Evolutionary conservation across 371 early-diverging fungal genomes (phyloP), one percentile per base, ranked within the genome.

Genomic region (Syncephalastrum racemosum): DNA sequence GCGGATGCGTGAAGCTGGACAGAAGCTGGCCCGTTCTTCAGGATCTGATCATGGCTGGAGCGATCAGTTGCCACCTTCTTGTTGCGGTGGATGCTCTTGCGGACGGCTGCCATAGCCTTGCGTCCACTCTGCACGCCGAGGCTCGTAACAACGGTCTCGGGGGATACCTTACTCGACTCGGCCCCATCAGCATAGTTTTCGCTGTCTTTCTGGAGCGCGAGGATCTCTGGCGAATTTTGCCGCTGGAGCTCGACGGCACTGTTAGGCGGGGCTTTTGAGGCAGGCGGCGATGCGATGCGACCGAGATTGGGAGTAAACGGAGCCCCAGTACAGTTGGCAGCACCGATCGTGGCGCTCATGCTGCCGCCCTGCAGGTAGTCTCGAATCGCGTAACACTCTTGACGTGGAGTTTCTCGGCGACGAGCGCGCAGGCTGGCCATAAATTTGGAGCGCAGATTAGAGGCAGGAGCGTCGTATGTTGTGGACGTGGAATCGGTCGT

Each of bases 81-180:
- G 25, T 24, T 19, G 42, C 49, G 14, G 16, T n/a, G 6, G 16
- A 20, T 4, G 18, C 51, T 13, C 18, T 15, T 14, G 39, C 43
- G 15, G 45, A 31, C 23, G 50, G 59, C 51, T 31, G 52, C 47
- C 13, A 59, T 45, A 14, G 22, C 40, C 39, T 53, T 48, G n/a
- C 50, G 19, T 25, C 53, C 46, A 19, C 47, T 54, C 3, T 20
- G 45, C 20, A 22, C 52, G 7, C 40, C 53, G 45, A 45, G 31
- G 25, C 41, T 50, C 1, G 19, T 50, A 4, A 31, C 36, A 31
- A 31, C 36, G 8, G 36, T 12, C 36, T 31, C 36, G 36, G 36
- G 36, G 36, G 10, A 2, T 31, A 31, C 36, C 10, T 31, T 31
- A 0, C 10, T 31, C 8, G 36, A 31, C 36, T 5, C 8, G 2